These are phyloP conservation scores for Rhizomucor miehei DNA, from an alignment of 371 early-diverging fungal genomes.

Conservation along the genomic window DNA sequence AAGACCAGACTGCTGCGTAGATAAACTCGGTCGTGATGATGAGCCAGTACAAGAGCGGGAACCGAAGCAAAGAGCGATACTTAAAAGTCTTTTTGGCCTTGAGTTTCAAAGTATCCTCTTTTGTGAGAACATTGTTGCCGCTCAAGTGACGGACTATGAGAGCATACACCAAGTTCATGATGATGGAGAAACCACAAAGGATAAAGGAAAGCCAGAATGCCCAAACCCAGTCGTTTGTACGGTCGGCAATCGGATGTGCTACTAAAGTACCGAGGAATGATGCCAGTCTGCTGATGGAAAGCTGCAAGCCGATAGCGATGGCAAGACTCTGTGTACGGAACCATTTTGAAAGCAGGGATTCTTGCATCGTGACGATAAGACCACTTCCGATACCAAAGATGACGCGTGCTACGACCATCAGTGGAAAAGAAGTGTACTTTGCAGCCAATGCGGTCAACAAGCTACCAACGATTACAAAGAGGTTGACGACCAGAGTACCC, in stretches of 20 bases:
- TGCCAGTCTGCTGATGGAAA: slow-evolving; percentile 51
- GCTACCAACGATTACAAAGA: slow-evolving; percentile 42
- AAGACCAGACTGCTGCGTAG: slow-evolving; percentile 55
- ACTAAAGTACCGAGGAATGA: slow-evolving; percentile 50
- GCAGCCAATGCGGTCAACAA: slow-evolving; percentile 47
- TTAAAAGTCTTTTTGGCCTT: slow-evolving; percentile 39
- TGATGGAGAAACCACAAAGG: slow-evolving; percentile 43
- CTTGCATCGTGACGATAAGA: slow-evolving; percentile 58
- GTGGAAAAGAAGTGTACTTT: slow-evolving; percentile 30
- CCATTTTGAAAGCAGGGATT: slow-evolving; percentile 57
- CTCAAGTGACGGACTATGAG: slow-evolving; percentile 37
- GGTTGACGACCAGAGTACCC: slow-evolving; percentile 45
- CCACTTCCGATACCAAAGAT: slow-evolving; percentile 56
- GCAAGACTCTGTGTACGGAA: slow-evolving; percentile 43
- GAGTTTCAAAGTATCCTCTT: slow-evolving; percentile 20
- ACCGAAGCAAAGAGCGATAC: slow-evolving; percentile 35
- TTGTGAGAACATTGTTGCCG: slow-evolving; percentile 21
- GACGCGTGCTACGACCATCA: slow-evolving; percentile 51
- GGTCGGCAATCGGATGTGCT: slow-evolving; percentile 37
- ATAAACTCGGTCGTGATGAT: slow-evolving; percentile 49
- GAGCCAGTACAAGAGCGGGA: slow-evolving; percentile 50
- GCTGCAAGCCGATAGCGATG: slow-evolving; percentile 45
- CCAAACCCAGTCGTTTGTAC: slow-evolving; percentile 49
- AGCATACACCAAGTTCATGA: slow-evolving; percentile 48
- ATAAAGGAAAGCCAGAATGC: slow-evolving; percentile 52